Evolutionary conservation across 495 filamentous ascomycete species (phyloP), one percentile per base, ranked within the genome.

Genomic region (Evansstolkia leycettana): DNA sequence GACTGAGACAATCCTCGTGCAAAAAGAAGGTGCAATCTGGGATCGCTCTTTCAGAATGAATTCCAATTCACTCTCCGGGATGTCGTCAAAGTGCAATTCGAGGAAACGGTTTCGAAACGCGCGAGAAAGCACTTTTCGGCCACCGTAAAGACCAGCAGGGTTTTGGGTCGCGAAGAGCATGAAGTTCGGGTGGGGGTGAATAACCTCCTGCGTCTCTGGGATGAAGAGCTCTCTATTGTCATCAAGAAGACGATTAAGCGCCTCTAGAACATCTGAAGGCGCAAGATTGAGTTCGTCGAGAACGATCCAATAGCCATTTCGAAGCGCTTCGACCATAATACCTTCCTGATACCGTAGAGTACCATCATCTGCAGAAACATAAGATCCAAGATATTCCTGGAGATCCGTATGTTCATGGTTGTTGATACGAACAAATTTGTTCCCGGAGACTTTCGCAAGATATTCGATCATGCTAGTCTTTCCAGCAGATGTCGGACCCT

Each of bases 381-480:
- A 99, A 0, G 87, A 86, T 11, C 92, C 92, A 1, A 99, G 67
- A 48, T 99, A 99, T 51, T 99, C 92, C 54, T 99, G 92, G 18
- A 99, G 67, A 57, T 99, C 92, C 0, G 92, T 96, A 51, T 96
- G 89, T 46, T 99, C 92, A 53, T 99, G 92, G 47, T 99, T 99
- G 62, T 99, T 99, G 64, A 99, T 95, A 37, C 92, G 76, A 25
- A 99, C 84, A 45, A 95, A 96, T 48, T 84, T 88, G 48, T 99
- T 93, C 2, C 92, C 92, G 17, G 85, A 94, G 31, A 84, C 80
- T 52, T 90, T 90, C 4, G 92, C 92, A 18, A 99, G 71, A 52
- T 94, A 94, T 54, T 95, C 89, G 34, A 99, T 89, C 92, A 99
- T 95, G 52, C 88, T 94, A 0, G 92, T 99, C 58, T 99, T 99